Conservation (phyloP, 2,329 filamentous ascomycete genomes). For the Calonectria honghensis region DNA sequence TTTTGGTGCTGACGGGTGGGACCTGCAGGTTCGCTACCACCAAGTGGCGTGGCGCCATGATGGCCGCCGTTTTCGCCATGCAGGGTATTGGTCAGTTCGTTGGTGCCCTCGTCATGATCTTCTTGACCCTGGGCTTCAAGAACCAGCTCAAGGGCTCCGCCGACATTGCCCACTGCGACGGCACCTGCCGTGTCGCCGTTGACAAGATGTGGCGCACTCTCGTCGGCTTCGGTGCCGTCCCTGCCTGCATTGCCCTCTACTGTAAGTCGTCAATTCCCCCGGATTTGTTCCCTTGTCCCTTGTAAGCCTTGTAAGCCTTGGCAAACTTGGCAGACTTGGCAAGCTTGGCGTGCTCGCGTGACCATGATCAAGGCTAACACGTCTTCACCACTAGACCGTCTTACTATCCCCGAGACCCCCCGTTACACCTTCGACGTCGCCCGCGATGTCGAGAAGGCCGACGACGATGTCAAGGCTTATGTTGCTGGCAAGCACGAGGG, state of each 20-base stretch:
- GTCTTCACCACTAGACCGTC: slow-evolving; percentile 64
- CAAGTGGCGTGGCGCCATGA: slow-evolving; percentile 90
- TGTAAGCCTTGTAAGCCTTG: background rate
- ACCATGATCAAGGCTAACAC: slow-evolving; percentile 27
- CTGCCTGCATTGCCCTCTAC: slow-evolving; percentile 88
- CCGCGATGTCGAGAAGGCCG: slow-evolving; percentile 83
- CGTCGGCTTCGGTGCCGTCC: slow-evolving; percentile 87
- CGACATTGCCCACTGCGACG: slow-evolving; percentile 72
- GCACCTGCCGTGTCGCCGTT: slow-evolving; percentile 67
- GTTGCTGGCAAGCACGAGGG: slow-evolving; percentile 78
- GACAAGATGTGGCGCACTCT: slow-evolving; percentile 93
- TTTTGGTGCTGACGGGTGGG: slow-evolving; percentile 15
- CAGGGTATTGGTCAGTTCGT: slow-evolving; percentile 88
- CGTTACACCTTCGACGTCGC: slow-evolving; percentile 91
- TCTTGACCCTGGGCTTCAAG: slow-evolving; percentile 83
- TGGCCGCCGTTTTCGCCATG: slow-evolving; percentile 91
- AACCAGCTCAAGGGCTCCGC: slow-evolving; percentile 73
- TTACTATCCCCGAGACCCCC: slow-evolving; percentile 91
- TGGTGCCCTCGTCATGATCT: slow-evolving; percentile 84
- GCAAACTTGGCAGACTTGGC: slow-evolving; percentile 33
- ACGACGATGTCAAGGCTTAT: slow-evolving; percentile 85
- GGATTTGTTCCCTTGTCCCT: background rate
- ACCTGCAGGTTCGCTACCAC: slow-evolving; percentile 80
- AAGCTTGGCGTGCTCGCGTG: slow-evolving; percentile 34
- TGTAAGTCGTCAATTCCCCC: slow-evolving; percentile 62